These are phyloP conservation scores for Drosera spatulata DNA, from an alignment of 179 eudicot genomes.

Conservation along the genomic window DNA sequence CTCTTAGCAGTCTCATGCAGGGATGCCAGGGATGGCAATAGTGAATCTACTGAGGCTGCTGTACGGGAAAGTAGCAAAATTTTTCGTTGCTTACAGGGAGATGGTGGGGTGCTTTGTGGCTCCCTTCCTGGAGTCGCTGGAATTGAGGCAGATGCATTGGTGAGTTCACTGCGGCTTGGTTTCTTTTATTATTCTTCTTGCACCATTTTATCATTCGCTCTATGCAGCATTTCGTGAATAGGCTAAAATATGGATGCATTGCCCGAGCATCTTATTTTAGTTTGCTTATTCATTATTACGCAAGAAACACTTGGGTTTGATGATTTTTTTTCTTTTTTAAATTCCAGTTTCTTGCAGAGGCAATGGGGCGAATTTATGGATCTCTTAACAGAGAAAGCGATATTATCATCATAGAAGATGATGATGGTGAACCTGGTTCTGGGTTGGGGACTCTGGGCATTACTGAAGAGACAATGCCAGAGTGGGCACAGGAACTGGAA, in stretches of 20 bases:
- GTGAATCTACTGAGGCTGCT: slow-evolving; percentile 58
- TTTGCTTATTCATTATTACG: not conserved
- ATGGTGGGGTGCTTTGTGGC: slow-evolving; percentile 89
- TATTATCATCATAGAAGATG: slow-evolving; percentile 27
- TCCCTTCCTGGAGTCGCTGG: slow-evolving; percentile 82
- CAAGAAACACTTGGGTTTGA: not conserved
- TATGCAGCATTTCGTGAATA: too few relatives aligned
- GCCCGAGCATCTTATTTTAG: too few relatives aligned
- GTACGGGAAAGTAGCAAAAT: slow-evolving; percentile 68
- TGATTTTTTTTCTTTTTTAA: slow-evolving; percentile 19
- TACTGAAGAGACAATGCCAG: slow-evolving; percentile 42
- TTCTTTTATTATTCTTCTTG: not conserved
- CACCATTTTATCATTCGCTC: not conserved
- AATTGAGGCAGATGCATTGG: slow-evolving; percentile 93
- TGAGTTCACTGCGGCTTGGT: slow-evolving; percentile 20
- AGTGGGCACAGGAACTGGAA: slow-evolving; percentile 77
- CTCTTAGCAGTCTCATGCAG: slow-evolving; percentile 51
- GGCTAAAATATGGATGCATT: too few relatives aligned
- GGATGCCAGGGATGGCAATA: slow-evolving; percentile 40
- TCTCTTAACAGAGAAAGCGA: slow-evolving; percentile 27
- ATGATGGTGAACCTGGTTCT: slow-evolving; percentile 36
- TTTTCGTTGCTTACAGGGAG: slow-evolving; percentile 84
- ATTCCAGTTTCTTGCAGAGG: slow-evolving; percentile 90
- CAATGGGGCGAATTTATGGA: slow-evolving; percentile 60
- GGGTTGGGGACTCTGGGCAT: slow-evolving; percentile 16